Conservation (phyloP, 1,284 basidiomycete species). For the Cryptococcus sp. region DNA sequence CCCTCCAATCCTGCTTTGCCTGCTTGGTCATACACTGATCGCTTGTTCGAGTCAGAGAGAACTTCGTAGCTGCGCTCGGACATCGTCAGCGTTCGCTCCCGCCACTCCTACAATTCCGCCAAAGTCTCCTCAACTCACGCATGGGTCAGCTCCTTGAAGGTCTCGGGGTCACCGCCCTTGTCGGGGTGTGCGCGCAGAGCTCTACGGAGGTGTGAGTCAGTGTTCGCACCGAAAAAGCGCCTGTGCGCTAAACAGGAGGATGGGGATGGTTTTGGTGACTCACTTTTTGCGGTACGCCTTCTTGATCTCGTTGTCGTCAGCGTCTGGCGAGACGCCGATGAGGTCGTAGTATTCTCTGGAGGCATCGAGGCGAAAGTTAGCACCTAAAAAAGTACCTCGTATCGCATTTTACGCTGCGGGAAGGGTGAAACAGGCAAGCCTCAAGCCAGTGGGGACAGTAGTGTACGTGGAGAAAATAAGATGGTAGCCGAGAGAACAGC, state of each 20-base stretch:
- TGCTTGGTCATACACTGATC: slow-evolving; percentile 82
- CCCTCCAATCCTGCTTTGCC: slow-evolving; percentile 92
- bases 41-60: slow-evolving; percentile 84
- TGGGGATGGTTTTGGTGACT: slow-evolving; percentile 14
- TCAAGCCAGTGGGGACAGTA: not conserved
- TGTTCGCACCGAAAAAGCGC: not conserved
- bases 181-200: slow-evolving; percentile 91
- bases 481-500: not conserved
- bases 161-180: slow-evolving; percentile 90
- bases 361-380: slow-evolving; percentile 3
- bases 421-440: not conserved
- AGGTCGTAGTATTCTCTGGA: slow-evolving; percentile 85
- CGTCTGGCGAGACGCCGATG: slow-evolving; percentile 74
- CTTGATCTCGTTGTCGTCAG: slow-evolving; percentile 80
- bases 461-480: not conserved
- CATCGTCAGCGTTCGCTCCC: not conserved
- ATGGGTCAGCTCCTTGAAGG: slow-evolving; percentile 97
- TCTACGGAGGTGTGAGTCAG: slow-evolving; percentile 55
- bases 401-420: not conserved
- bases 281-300: slow-evolving; percentile 94
- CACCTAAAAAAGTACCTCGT: not conserved
- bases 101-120: not conserved
- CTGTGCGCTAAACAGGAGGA: slow-evolving; percentile 9
- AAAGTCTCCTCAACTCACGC: slow-evolving; percentile 64
- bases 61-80: slow-evolving; percentile 74